Percentiles rank a stretch among this genome's conserved stretches.
Evolutionary conservation across 73 alveolate genomes (phyloP).

Genomic region (Tetrahymena malaccensis): DNA sequence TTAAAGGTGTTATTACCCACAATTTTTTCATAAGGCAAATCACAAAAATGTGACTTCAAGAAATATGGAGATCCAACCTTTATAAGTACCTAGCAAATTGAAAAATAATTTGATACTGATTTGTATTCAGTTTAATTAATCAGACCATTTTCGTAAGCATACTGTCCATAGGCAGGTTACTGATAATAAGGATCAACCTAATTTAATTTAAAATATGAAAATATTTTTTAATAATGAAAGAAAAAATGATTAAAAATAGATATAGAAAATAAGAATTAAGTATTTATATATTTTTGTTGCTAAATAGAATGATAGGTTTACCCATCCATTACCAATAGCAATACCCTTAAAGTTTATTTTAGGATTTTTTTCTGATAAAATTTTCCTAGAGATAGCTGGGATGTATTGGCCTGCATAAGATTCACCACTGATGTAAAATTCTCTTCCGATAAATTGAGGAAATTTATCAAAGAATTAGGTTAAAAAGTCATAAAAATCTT

Average conservation of each 20-base stretch:
- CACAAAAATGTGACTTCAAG: neutral
- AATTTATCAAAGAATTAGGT: constrained; percentile 15
- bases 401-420: constrained; percentile 90
- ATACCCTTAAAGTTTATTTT: neutral
- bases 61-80: neutral
- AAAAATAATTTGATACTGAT: neutral
- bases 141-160: neutral
- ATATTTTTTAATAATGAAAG: too few species aligned
- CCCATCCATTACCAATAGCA: neutral
- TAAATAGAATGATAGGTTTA: neutral
- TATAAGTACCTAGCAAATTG: neutral
- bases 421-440: constrained; percentile 82
- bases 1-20: neutral
- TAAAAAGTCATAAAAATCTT: constrained; percentile 23
- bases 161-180: neutral
- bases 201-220: neutral
- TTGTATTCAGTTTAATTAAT: neutral
- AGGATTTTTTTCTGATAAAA: neutral
- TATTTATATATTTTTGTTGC: neutral
- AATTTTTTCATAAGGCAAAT: neutral
- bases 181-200: neutral
- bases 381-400: constrained; percentile 40
- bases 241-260: too few species aligned
- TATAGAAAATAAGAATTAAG: too few species aligned
- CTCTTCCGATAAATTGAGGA: constrained; percentile 56